Evolutionary conservation across 805 yeast species (phyloP), one percentile per base, ranked within the genome.

Genomic region (Myxozyma sirexii): DNA sequence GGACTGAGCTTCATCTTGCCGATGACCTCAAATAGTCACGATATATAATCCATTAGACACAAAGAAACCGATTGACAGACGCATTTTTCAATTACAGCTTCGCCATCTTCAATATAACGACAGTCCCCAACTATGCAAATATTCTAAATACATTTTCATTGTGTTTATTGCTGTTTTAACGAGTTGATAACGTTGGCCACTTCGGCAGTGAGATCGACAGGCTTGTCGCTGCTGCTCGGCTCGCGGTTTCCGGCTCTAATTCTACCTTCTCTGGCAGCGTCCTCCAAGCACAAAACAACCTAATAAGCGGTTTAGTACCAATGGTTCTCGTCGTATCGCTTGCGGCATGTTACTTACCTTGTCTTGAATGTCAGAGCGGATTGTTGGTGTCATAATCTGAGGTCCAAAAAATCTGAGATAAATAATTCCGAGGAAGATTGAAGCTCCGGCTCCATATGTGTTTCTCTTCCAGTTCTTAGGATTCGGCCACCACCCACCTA

Each of bases 401-500:
- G 62, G 65, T 12, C 64, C 62, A 38, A 51, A 45, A 27, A 57
- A 29, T 29, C 13, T 19, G 4, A 54, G 50, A 29, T 54, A 50
- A 23, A 58, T 13, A 15, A 37, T 56, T 19, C 57, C 54, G 23
- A 17, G 57, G 56, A 41, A 17, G 24, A 43, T 48, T n/a, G 24
- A 80, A 12, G 74, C 75, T 19, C 76, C 71, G 10, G 78, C 79
- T 48, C 77, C 68, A 13, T 68, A 55, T 8, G 82, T 77, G 69
- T 82, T 82, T 24, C 72, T 63, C 57, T 74, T 75, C 72, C 79
- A 79, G 74, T 82, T 82, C 65, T 72, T 74, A 19, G 86, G 86
- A 15, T 79, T 77, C 68, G 78, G 78, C 70, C 69, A 78, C 85
- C 86, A 82, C 51, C 85, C 86, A 57, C 86, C 86, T 41, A 15